Base-by-base conservation (phyloP, 1,284 basidiomycete genomes). In the Inonotus obliquus region DNA sequence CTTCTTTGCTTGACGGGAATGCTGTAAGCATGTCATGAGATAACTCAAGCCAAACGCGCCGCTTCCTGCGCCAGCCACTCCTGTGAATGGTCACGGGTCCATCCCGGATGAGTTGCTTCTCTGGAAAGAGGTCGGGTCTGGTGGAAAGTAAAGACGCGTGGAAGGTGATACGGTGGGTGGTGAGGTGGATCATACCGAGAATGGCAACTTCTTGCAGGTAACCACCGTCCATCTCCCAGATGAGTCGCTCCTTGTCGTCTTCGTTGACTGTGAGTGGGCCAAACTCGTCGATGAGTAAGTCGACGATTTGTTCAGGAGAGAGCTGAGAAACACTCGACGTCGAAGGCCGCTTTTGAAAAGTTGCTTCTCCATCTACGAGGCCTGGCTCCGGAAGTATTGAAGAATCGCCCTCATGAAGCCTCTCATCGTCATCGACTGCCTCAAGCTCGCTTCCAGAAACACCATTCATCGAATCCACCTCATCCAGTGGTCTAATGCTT, bases 21-120 rank as follows among this genome's bases (percentile, higher is more conserved):
- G 78, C 76, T 54, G 83, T 83, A 35, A 87, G 65, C 81, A 86
- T 85, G 63, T 88, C 86, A 39, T 76, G 78, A 11, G 77, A 77
- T 27, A 89, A 70, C 67, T 88, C 86, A 70, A 88, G 68, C 86
- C 86, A 88, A 5, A 86, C 73, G n/a, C 83, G 75, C n/a, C 71
- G 72, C 65, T 79, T 80, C 48, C 75, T 69, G 48, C 70, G 73
- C 65, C 76, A 72, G 25, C 79, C 78, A 59, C 73, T 75, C 4
- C 77, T 72, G 65, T 83, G 82, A 19, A 84, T 69, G 0, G 78
- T 74, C 2, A 81, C 83, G 1, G 83, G 73, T 0, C 86, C 86
- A 1, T 80, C 67, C 65, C 81, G 82, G 52, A 88, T 72, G 23
- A 83, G 64, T 45, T 73, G 68, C 49, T 70, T 68, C 14, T 69